phyloP scores from a whole-genome alignment of 176 grass and related monocot species.

The Oryza brachyantha region DNA sequence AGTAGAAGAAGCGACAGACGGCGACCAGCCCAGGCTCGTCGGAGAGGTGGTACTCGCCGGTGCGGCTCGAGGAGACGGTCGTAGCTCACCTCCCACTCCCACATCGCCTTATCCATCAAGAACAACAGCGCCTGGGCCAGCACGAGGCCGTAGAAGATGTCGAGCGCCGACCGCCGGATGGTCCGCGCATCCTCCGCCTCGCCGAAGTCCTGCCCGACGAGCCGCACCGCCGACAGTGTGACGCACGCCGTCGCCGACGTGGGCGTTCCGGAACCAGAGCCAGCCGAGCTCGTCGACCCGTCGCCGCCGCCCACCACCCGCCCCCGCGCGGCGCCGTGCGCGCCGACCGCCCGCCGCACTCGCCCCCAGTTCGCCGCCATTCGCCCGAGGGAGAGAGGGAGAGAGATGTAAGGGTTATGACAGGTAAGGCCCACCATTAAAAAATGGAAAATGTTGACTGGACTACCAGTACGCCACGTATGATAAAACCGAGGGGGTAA shows the following conservation, averaged over 20 bases:
- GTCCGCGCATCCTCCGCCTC: conserved; percentile 30
- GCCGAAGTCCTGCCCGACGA: conserved; percentile 66
- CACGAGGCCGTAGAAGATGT: conserved; percentile 69
- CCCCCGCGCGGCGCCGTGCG: too few species aligned
- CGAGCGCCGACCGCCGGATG: conserved; percentile 47
- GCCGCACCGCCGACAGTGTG: conserved; percentile 45
- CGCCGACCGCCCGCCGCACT: too few species aligned
- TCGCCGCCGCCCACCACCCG: too few species aligned
- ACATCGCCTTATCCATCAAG: conserved; percentile 58
- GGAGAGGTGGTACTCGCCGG: conserved; percentile 45
- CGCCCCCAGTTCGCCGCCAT: too few species aligned
- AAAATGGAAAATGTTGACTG: too few species aligned
- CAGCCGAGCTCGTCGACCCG: too few species aligned
- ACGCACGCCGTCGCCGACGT: conserved; percentile 60
- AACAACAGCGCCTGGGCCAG: conserved; percentile 70
- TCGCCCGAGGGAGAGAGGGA: too few species aligned
- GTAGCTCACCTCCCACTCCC: conserved; percentile 72
- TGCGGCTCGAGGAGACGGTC: conserved; percentile 43
- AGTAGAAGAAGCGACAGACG: conserved; percentile 72
- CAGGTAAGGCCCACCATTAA: too few species aligned
- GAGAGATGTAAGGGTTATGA: too few species aligned
- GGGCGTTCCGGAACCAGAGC: too few species aligned
- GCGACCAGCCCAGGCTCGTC: conserved; percentile 45
- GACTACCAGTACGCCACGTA: too few species aligned
- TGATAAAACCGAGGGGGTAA: too few species aligned